Percentiles rank a stretch among this genome's conserved stretches.
Conservation (phyloP, 805 yeast genomes). For the Yarrowia yakushimensis region DNA sequence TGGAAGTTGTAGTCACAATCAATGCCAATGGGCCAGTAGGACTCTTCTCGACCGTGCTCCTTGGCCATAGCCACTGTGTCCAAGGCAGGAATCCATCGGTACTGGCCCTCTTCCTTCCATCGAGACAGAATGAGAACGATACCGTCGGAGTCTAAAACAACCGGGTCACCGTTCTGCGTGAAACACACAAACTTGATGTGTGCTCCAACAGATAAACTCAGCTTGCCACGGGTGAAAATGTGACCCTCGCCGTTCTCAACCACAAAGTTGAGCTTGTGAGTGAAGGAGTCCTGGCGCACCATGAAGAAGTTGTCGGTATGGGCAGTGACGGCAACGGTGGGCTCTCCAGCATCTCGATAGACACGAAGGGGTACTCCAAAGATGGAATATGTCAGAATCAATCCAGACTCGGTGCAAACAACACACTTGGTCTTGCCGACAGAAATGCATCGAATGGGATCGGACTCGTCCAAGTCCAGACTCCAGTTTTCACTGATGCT, state of each 20-base stretch:
- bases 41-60: slow-evolving; percentile 53
- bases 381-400: slow-evolving; percentile 63
- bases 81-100: slow-evolving; percentile 83
- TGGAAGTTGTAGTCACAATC: slow-evolving; percentile 59
- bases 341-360: slow-evolving; percentile 56
- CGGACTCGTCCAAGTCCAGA: slow-evolving; percentile 41
- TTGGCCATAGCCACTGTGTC: slow-evolving; percentile 49
- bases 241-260: slow-evolving; percentile 4
- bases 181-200: slow-evolving; percentile 55
- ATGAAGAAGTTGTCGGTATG: slow-evolving; percentile 54
- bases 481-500: slow-evolving; percentile 63
- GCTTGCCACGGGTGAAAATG: slow-evolving; percentile 4
- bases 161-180: slow-evolving; percentile 86
- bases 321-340: slow-evolving; percentile 70
- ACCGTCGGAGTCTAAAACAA: slow-evolving; percentile 76
- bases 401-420: slow-evolving; percentile 74
- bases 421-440: slow-evolving; percentile 58
- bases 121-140: slow-evolving; percentile 63
- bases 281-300: slow-evolving; percentile 40
- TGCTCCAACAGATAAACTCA: slow-evolving; percentile 39
- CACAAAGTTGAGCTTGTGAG: slow-evolving; percentile 12
- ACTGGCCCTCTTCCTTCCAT: slow-evolving; percentile 75
- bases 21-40: slow-evolving; percentile 86
- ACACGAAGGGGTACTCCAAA: slow-evolving; percentile 71
- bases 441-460: slow-evolving; percentile 64